These are phyloP conservation scores for Xylariales sp. DNA, from an alignment of 2,329 filamentous ascomycete genomes.

Conservation along the genomic window DNA sequence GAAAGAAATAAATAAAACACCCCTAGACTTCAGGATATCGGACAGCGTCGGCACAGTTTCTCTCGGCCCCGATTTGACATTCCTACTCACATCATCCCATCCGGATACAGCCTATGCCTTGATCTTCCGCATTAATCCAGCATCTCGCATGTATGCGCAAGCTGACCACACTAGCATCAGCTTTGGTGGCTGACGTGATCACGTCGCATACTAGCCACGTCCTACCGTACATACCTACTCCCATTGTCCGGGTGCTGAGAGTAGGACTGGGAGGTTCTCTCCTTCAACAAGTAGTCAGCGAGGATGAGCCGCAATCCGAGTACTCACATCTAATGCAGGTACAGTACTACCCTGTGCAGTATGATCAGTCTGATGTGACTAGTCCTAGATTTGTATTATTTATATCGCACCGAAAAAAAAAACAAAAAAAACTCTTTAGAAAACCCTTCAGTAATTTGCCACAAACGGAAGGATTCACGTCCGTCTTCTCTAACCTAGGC, in stretches of 20 bases:
- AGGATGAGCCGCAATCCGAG: conserved; percentile 29
- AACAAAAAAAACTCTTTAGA: background rate
- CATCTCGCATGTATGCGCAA: conserved; percentile 10
- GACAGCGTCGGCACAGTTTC: background rate
- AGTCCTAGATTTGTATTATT: conserved; percentile 5
- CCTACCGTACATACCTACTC: conserved; percentile 2
- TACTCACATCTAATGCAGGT: conserved; percentile 33
- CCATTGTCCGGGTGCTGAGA: conserved; percentile 27
- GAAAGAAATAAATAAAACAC: background rate
- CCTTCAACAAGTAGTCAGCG: conserved; percentile 14
- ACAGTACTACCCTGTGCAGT: conserved; percentile 29
- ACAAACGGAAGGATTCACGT: background rate
- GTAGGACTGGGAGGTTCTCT: conserved; percentile 10
- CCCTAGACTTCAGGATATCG: background rate
- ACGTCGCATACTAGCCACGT: conserved; percentile 25
- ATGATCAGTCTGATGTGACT: conserved; percentile 7
- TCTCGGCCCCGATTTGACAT: background rate
- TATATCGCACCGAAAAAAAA: background rate
- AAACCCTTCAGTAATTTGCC: background rate
- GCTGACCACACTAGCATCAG: conserved; percentile 29
- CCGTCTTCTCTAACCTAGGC: background rate
- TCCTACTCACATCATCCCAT: conserved; percentile 7
- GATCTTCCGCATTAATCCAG: conserved; percentile 1
- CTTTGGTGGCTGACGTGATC: conserved; percentile 32
- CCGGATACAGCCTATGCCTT: conserved; percentile 3